These are phyloP conservation scores for Paecilomyces sp. DNA, from an alignment of 2,329 filamentous ascomycete genomes.

Conservation along the genomic window DNA sequence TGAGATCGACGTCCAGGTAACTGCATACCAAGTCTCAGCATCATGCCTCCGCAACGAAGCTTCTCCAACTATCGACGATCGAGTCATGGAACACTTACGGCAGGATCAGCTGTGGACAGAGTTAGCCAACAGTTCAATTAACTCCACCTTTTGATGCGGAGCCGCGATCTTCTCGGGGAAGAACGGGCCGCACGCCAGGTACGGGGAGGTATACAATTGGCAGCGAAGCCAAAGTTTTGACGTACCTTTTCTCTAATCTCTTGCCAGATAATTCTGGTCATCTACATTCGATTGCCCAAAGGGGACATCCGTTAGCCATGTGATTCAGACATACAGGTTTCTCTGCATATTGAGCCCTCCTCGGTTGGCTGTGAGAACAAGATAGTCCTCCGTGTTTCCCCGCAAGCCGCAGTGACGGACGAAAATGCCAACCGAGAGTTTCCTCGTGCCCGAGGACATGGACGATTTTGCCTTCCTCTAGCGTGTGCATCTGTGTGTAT, in stretches of 20 bases:
- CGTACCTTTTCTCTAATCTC: conserved; percentile 88
- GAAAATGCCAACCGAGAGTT: conserved; percentile 15
- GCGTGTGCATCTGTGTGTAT: conserved; percentile 12
- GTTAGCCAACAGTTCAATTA: conserved; percentile 2
- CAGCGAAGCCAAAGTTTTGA: conserved; percentile 6
- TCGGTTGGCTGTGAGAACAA: conserved; percentile 16
- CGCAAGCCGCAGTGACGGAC: conserved; percentile 17
- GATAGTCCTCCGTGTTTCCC: conserved; percentile 23
- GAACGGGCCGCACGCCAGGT: conserved; percentile 7
- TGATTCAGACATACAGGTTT: neutral
- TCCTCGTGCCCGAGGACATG: conserved; percentile 1
- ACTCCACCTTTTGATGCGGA: neutral
- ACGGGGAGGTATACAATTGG: conserved; percentile 5
- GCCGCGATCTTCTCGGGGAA: conserved; percentile 3
- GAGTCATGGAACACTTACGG: conserved; percentile 43
- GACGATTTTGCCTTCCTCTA: conserved; percentile 2
- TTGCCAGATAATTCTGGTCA: conserved; percentile 99
- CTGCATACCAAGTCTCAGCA: conserved; percentile 22
- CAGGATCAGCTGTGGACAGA: conserved; percentile 64
- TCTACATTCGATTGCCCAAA: conserved; percentile 43
- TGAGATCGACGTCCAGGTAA: conserved; percentile 94
- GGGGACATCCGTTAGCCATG: conserved; percentile 14
- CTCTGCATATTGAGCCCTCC: neutral
- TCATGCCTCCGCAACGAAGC: conserved; percentile 1
- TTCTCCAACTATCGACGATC: neutral